Evolutionary conservation across 2,329 filamentous ascomycete genomes (phyloP), one percentile per base, ranked within the genome.

Genomic region (Xylariales sp.): DNA sequence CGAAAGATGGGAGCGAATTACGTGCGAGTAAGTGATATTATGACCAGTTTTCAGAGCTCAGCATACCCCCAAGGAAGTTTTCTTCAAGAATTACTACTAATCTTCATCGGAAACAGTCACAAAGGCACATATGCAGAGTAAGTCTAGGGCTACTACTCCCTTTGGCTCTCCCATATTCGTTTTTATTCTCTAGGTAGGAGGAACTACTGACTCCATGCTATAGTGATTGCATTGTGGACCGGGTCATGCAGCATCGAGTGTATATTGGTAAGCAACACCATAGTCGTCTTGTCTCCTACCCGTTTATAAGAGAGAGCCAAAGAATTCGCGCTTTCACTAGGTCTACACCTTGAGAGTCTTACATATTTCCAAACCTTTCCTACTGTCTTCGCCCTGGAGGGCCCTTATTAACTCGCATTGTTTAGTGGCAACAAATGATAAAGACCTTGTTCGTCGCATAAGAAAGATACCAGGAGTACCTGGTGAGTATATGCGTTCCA

Each of bases 1-100:
- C 78, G 93, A 97, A 80, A 84, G 95, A 68, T 98, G 93, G 87
- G 90, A 95, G 78, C 83, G 94, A 58, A 81, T 97, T 55, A 89
- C 91, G 77, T 99, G 96, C 80, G 93, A 95, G 74, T 96, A 98
- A 83, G 95, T 94, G 69, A 67, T 72, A 55, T 86, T 87, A 28
- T 14, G 16, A 39, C 41, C 9, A 34, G 28, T 53, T n/a, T 5
- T 8, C 3, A 12, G 16, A 28, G 30, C 46, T 54, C 18, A 16
- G 16, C 49, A 10, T 59, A 43, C 5, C 9, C 10, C 6, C 14
- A 18, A 59, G 18, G 53, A 12, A 2, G 10, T n/a, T 58, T 8
- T n/a, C 23, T 30, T 18, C n/a, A 5, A 52, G 12, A 2, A 3
- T 5, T 8, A n/a, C 43, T 18, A 50, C 62, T 70, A 43, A 68